Conservation (phyloP, 2,329 filamentous ascomycete genomes). For the Monilinia fructigena region DNA sequence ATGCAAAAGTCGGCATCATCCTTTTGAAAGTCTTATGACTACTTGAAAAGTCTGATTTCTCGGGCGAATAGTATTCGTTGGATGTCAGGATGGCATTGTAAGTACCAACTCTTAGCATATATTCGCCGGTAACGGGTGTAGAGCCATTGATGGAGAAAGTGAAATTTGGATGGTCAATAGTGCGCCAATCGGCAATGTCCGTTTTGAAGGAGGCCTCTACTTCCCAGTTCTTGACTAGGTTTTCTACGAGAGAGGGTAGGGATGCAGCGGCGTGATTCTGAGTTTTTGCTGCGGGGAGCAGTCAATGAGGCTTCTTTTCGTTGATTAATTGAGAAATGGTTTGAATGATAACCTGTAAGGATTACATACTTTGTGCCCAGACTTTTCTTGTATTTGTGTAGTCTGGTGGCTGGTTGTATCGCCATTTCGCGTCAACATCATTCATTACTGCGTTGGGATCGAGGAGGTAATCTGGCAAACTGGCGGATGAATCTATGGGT, state of each 20-base stretch:
- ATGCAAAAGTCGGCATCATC: constrained; percentile 72
- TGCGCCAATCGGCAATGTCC: constrained; percentile 61
- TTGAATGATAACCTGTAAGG: neutral
- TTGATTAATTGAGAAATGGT: neutral
- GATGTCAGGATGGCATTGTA: constrained; percentile 66
- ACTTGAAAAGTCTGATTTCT: constrained; percentile 58
- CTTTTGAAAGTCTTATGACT: constrained; percentile 71
- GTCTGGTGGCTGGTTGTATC: constrained; percentile 60
- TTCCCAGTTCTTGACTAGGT: constrained; percentile 73
- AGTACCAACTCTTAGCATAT: constrained; percentile 67
- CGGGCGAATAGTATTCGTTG: constrained; percentile 63
- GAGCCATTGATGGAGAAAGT: constrained; percentile 63
- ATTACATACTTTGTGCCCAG: constrained; percentile 55
- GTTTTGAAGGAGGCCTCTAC: constrained; percentile 69
- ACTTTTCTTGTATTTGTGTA: constrained; percentile 62
- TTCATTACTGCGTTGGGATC: constrained; percentile 58
- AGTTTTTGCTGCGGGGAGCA: constrained; percentile 51
- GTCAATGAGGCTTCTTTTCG: neutral
- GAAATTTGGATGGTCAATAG: constrained; percentile 59
- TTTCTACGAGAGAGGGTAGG: constrained; percentile 62
- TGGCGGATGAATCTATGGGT: constrained; percentile 26
- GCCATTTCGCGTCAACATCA: constrained; percentile 55
- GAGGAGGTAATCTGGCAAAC: constrained; percentile 56
- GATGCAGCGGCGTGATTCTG: constrained; percentile 55
- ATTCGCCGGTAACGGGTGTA: constrained; percentile 54